Evolutionary conservation across 257 asterid species (phyloP).

Genomic region (Salvia splendens): DNA sequence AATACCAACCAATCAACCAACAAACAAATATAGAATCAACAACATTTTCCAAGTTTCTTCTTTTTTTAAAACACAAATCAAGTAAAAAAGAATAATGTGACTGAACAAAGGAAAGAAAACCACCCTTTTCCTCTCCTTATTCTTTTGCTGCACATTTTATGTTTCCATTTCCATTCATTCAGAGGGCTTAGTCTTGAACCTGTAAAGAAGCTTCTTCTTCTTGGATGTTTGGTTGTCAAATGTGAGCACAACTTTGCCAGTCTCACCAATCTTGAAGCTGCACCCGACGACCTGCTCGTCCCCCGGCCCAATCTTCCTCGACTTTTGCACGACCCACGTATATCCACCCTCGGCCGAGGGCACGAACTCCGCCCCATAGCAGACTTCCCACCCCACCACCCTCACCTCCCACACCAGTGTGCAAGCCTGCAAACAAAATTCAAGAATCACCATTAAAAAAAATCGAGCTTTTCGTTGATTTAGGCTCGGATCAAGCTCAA

Average conservation of each 20-base stretch:
- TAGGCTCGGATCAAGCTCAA: not conserved
- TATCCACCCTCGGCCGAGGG: constrained; percentile 79
- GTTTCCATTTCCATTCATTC: constrained; percentile 43
- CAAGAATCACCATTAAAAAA: not conserved
- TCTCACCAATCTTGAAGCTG: constrained; percentile 64
- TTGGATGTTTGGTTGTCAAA: constrained; percentile 83
- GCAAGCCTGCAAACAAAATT: constrained; percentile 45
- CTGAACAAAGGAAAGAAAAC: constrained; percentile 11
- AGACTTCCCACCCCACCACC: constrained; percentile 81
- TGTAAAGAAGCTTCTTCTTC: constrained; percentile 86
- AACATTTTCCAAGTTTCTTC: constrained; percentile 34
- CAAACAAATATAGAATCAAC: constrained; percentile 37
- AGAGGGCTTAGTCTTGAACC: constrained; percentile 79
- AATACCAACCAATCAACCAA: constrained; percentile 33
- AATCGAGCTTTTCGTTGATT: not conserved
- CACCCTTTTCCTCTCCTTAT: constrained; percentile 18
- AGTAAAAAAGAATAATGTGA: constrained; percentile 29
- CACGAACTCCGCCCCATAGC: constrained; percentile 85
- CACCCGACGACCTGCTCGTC: constrained; percentile 70
- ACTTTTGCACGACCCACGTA: constrained; percentile 76
- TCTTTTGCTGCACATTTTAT: not conserved
- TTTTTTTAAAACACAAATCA: constrained; percentile 35
- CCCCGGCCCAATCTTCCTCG: constrained; percentile 60
- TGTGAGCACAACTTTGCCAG: constrained; percentile 81
- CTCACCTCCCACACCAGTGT: constrained; percentile 83